Evolutionary conservation across 306 rosid species (phyloP), one percentile per base, ranked within the genome.

Genomic region (Sicyos edulis): DNA sequence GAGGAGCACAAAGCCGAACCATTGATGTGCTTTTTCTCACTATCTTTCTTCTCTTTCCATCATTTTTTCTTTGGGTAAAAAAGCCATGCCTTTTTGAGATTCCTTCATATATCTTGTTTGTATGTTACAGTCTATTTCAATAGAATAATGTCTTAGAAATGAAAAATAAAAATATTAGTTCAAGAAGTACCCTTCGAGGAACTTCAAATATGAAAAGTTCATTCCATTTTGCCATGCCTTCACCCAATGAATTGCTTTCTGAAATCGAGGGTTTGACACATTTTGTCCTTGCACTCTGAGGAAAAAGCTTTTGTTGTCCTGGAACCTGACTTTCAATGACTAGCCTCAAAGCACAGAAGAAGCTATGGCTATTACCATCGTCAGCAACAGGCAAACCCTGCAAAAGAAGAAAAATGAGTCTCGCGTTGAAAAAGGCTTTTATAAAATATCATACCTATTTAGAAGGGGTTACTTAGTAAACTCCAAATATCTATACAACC

Each of bases 241-340:
- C 88, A 74, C 71, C 81, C 62, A 56, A 24, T 63, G 78, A 64
- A 73, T 79, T 53, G 72, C 53, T 50, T 79, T 79, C 78, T 8
- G 84, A 83, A 79, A 87, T 73, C 26, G 77, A 55, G 74, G 99
- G 97, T 75, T 89, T 91, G 45, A 89, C 97, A 78, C 99, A 91
- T 83, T 89, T 91, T 34, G 99, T 93, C 85, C 99, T 91, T 59
- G 97, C 97, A 76, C 97, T 93, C 83, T 93, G 99, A 71, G 99
- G 99, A 84, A 93, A 93, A 76, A 93, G 95, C 81, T 85, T 91
- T 81, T 91, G 97, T 71, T 91, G 99, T 56, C 91, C 99, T 51
- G 89, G 78, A n/a, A 86, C 88, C 74, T 93, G 97, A 76, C 79
- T 81, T 49, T 91, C 96, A 69, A 93, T 80, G 49, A 89, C 81